Conservation (phyloP, 2,329 filamentous ascomycete genomes). For the Neonectria faginata region DNA sequence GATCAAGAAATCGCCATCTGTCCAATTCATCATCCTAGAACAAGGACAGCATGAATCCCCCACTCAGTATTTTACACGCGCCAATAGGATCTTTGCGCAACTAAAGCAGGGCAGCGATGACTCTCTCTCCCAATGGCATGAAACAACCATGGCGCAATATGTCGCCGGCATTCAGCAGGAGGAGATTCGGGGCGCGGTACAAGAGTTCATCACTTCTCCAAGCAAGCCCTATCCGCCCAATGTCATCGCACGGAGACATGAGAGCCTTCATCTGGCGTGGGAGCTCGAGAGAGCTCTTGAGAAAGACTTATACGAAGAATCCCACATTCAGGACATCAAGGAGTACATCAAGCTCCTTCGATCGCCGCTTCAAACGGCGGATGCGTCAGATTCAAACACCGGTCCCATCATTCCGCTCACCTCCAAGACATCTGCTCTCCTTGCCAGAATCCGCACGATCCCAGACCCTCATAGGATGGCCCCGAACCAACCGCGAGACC, state of each 20-base stretch:
- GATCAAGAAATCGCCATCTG: constrained; percentile 63
- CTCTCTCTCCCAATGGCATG: constrained; percentile 19
- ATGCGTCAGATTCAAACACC: constrained; percentile 17
- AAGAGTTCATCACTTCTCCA: constrained; percentile 29
- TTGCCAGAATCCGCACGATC: constrained; percentile 59
- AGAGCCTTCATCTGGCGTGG: constrained; percentile 65
- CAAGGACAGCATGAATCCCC: constrained; percentile 67
- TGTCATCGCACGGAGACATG: constrained; percentile 62
- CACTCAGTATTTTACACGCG: constrained; percentile 61
- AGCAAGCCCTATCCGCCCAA: constrained; percentile 49
- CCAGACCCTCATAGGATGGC: constrained; percentile 63
- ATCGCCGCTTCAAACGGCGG: constrained; percentile 46
- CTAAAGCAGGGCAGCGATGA: constrained; percentile 26
- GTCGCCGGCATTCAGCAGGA: constrained; percentile 63
- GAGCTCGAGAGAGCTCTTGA: constrained; percentile 67
- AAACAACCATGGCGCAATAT: constrained; percentile 57
- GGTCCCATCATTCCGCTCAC: constrained; percentile 53
- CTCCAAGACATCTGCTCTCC: constrained; percentile 46
- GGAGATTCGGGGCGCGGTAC: constrained; percentile 58
- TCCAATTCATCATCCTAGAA: constrained; percentile 65
- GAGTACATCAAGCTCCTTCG: constrained; percentile 65
- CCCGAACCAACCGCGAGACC: constrained; percentile 64
- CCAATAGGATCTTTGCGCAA: constrained; percentile 43
- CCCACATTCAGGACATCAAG: constrained; percentile 53
- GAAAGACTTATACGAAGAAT: constrained; percentile 58